Conservation (phyloP, 176 grass and related monocot genomes). For the Triticum urartu region DNA sequence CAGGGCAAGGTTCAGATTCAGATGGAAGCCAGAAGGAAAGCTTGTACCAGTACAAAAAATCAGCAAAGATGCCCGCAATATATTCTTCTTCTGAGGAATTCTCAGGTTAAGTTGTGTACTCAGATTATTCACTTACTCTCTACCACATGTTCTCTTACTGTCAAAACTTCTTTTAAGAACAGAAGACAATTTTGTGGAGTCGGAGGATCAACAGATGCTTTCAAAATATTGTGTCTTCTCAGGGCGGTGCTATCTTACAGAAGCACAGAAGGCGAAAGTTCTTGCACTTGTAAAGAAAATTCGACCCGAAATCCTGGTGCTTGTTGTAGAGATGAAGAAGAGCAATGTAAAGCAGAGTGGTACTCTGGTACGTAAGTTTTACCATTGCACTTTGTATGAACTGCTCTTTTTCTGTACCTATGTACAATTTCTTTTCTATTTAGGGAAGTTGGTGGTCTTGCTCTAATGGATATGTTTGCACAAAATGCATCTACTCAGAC, state of each 20-base stretch:
- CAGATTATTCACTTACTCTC: not conserved
- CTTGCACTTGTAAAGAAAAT: not conserved
- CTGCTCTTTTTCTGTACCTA: not conserved
- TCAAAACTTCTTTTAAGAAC: not conserved
- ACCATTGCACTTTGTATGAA: not conserved
- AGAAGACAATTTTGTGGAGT: conserved; percentile 10
- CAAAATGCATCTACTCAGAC: too few relatives aligned
- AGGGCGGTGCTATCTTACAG: conserved; percentile 3
- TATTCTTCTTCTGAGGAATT: conserved; percentile 14
- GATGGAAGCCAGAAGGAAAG: not conserved
- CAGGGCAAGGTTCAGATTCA: not conserved
- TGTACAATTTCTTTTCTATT: not conserved
- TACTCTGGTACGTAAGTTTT: not conserved
- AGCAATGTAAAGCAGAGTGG: not conserved
- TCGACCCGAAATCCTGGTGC: not conserved
- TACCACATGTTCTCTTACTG: not conserved
- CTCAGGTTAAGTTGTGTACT: conserved; percentile 29
- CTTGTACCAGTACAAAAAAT: not conserved
- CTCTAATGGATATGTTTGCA: too few relatives aligned
- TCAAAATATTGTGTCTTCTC: conserved; percentile 8
- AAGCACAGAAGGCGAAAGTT: not conserved
- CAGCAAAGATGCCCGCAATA: not conserved
- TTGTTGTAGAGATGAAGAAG: conserved; percentile 34
- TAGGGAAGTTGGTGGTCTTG: too few relatives aligned
- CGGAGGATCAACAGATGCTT: conserved; percentile 1